Evolutionary conservation across 148 eudicot species (phyloP).

Genomic region (Cornus suecica): DNA sequence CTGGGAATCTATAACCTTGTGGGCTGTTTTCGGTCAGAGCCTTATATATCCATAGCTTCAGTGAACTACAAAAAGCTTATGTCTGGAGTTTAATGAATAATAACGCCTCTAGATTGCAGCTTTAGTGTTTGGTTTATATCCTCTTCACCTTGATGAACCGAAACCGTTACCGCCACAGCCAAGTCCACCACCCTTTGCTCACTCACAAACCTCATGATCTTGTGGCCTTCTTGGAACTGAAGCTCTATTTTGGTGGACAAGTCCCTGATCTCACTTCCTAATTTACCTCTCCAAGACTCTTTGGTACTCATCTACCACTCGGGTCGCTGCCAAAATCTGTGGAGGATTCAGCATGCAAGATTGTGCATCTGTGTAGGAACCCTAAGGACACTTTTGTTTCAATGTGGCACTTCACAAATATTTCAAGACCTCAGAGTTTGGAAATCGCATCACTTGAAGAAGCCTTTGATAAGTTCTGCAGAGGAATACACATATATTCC

Average conservation of each 20-base stretch:
- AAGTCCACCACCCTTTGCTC: slow-evolving; percentile 18
- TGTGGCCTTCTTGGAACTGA: slow-evolving; percentile 31
- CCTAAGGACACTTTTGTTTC: slow-evolving; percentile 22
- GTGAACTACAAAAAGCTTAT: no score
- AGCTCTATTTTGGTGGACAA: slow-evolving; percentile 16
- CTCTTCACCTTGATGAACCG: slow-evolving; percentile 23
- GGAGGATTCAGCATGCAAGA: neutral
- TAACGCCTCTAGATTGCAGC: no score
- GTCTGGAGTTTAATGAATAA: no score
- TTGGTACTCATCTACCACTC: slow-evolving; percentile 40
- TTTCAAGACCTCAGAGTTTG: slow-evolving; percentile 14
- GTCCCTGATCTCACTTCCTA: slow-evolving; percentile 21
- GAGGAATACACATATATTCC: slow-evolving; percentile 9
- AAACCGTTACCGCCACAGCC: neutral
- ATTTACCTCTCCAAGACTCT: slow-evolving; percentile 36
- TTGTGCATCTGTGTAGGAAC: neutral
- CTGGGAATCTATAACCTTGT: no score
- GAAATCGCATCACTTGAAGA: slow-evolving; percentile 9
- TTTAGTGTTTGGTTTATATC: no score
- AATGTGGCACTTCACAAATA: slow-evolving; percentile 34
- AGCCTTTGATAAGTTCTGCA: slow-evolving; percentile 22
- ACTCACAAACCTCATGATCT: slow-evolving; percentile 31
- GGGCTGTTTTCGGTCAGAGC: no score
- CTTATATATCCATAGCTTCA: no score
- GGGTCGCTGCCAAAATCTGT: neutral